These are phyloP conservation scores for Litchi chinensis DNA, from an alignment of 345 rosid genomes.

Conservation along the genomic window DNA sequence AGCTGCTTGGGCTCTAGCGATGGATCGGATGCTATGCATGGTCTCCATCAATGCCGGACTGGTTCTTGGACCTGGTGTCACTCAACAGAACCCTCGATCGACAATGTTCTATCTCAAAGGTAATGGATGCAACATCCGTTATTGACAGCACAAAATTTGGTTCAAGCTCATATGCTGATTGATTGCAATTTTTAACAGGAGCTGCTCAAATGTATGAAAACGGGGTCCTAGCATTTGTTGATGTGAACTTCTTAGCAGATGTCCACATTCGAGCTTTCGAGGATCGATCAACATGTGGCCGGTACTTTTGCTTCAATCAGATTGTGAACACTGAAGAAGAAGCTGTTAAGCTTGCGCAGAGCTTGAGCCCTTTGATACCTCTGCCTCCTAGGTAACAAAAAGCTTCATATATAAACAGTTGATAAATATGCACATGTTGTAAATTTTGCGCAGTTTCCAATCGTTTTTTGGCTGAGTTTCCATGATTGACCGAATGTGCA, in stretches of 20 bases:
- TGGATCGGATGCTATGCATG: constrained; percentile 82
- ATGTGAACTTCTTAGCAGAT: constrained; percentile 62
- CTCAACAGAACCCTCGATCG: constrained; percentile 64
- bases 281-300: constrained; percentile 64
- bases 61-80: constrained; percentile 65
- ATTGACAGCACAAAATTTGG: background rate
- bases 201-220: constrained; percentile 83
- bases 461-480: background rate
- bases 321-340: constrained; percentile 61
- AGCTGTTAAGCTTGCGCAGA: constrained; percentile 58
- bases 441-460: background rate
- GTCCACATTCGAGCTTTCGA: constrained; percentile 72
- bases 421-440: background rate
- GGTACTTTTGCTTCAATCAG: constrained; percentile 83
- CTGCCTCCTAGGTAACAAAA: constrained; percentile 57
- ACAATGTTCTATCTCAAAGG: constrained; percentile 87
- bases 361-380: constrained; percentile 65
- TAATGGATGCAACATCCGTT: constrained; percentile 14
- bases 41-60: constrained; percentile 81
- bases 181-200: constrained; percentile 41
- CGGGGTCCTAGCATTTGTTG: constrained; percentile 69
- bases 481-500: constrained; percentile 24
- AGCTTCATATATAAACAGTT: background rate
- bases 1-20: constrained; percentile 94
- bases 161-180: background rate